Evolutionary conservation across 164 flowering plant species (phyloP).

Genomic region (Dillenia turbinata): DNA sequence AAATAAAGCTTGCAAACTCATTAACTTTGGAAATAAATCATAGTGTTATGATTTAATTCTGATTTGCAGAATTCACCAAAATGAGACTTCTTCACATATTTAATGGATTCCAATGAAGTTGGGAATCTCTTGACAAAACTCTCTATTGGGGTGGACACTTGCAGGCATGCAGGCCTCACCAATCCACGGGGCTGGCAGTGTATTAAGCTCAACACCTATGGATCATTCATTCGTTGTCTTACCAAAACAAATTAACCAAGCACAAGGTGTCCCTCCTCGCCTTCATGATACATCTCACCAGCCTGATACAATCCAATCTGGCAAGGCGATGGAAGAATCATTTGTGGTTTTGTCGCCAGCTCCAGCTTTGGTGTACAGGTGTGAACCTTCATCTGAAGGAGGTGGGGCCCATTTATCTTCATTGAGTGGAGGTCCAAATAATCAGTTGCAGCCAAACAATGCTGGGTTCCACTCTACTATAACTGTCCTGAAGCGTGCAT

Average conservation of each 20-base stretch:
- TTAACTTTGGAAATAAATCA: no score
- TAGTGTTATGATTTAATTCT: no score
- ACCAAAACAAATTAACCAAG: slow-evolving; percentile 69
- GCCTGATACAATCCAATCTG: slow-evolving; percentile 50
- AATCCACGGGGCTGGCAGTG: slow-evolving; percentile 66
- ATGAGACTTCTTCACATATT: no score
- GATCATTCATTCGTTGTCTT: slow-evolving; percentile 92
- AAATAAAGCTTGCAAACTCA: no score
- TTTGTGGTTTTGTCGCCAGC: slow-evolving; percentile 92
- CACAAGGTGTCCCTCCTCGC: slow-evolving; percentile 68
- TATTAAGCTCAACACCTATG: slow-evolving; percentile 69
- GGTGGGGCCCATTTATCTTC: slow-evolving; percentile 40
- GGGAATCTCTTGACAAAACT: no score
- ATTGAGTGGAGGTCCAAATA: slow-evolving; percentile 41
- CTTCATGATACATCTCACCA: slow-evolving; percentile 49
- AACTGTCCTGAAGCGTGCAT: slow-evolving; percentile 82
- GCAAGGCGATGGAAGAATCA: slow-evolving; percentile 91
- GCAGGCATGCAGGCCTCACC: slow-evolving; percentile 85
- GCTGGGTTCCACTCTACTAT: slow-evolving; percentile 83
- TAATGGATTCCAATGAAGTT: no score
- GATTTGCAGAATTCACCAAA: no score
- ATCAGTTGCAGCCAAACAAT: slow-evolving; percentile 49
- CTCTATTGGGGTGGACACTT: slow-evolving; percentile 4
- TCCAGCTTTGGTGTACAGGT: slow-evolving; percentile 75
- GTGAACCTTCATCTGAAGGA: slow-evolving; percentile 67